Conservation (phyloP, 768 basidiomycete genomes). For the Mycena vitilis region DNA sequence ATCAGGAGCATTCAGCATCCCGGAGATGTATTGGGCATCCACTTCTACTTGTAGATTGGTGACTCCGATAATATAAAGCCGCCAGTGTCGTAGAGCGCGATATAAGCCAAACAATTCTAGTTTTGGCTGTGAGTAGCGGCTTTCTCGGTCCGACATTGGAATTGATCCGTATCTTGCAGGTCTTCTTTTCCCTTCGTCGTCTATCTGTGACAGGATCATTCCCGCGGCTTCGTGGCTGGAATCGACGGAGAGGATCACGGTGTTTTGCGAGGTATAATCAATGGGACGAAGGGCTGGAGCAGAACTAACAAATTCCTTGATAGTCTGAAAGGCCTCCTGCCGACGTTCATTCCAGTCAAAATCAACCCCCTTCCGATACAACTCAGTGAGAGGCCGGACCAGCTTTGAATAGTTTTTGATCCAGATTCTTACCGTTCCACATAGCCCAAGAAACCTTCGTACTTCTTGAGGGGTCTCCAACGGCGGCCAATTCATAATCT, state of each 20-base stretch:
- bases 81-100: no score
- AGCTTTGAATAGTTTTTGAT: conserved; percentile 37
- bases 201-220: conserved; percentile 46
- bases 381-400: conserved; percentile 36
- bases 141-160: conserved; percentile 45
- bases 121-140: conserved; percentile 52
- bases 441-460: conserved; percentile 45
- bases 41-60: no score
- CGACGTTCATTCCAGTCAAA: conserved; percentile 46
- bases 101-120: conserved; percentile 52
- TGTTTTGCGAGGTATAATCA: conserved; percentile 41
- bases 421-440: conserved; percentile 40
- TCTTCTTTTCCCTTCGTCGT: conserved; percentile 39
- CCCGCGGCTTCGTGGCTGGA: conserved; percentile 46
- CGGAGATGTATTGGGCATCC: no score
- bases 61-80: no score
- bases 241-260: conserved; percentile 48
- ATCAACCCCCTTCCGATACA: conserved; percentile 37
- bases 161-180: conserved; percentile 50
- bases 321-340: conserved; percentile 35
- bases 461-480: conserved; percentile 40
- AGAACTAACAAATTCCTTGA: conserved; percentile 42
- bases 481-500: conserved; percentile 42
- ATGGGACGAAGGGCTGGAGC: conserved; percentile 45
- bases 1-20: no score